These are phyloP conservation scores for Exophiala dermatitidis DNA, from an alignment of 2,329 filamentous ascomycete genomes.

Conservation along the genomic window DNA sequence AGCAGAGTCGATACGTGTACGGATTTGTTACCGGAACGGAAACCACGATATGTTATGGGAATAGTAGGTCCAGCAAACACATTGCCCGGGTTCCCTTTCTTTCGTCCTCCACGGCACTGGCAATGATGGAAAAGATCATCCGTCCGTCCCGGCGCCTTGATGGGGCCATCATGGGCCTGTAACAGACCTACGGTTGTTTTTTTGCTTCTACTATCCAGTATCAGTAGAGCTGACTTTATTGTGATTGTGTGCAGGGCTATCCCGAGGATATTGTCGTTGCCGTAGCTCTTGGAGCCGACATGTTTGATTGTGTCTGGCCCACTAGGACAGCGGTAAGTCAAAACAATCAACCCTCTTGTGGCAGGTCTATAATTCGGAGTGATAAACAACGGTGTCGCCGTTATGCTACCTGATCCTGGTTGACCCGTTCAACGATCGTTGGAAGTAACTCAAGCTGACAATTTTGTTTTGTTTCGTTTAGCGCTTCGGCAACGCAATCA, in stretches of 20 bases:
- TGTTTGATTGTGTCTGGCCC: slow-evolving; percentile 99
- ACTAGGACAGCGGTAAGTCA: slow-evolving; percentile 70
- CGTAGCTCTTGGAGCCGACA: slow-evolving; percentile 88
- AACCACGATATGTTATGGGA: slow-evolving; percentile 99
- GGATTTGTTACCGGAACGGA: slow-evolving; percentile 71
- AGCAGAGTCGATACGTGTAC: slow-evolving; percentile 71
- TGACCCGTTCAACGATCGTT: neutral
- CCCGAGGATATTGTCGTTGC: slow-evolving; percentile 93
- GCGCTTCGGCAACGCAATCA: slow-evolving; percentile 91
- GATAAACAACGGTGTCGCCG: neutral
- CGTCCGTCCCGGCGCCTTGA: too few species aligned
- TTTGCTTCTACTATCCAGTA: too few species aligned
- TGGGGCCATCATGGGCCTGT: too few species aligned
- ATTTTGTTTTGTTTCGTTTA: slow-evolving; percentile 27
- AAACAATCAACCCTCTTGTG: too few species aligned
- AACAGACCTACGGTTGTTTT: too few species aligned
- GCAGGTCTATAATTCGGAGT: too few species aligned
- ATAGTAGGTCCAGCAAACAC: slow-evolving; percentile 49
- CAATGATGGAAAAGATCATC: too few species aligned
- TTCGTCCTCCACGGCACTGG: neutral
- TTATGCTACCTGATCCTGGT: neutral
- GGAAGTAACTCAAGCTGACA: too few species aligned
- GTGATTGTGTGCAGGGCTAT: slow-evolving; percentile 56
- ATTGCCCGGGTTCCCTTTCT: neutral
- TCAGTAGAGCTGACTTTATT: neutral